phyloP scores from a whole-genome alignment of 768 basidiomycete genomes.

The Auricularia sp. region DNA sequence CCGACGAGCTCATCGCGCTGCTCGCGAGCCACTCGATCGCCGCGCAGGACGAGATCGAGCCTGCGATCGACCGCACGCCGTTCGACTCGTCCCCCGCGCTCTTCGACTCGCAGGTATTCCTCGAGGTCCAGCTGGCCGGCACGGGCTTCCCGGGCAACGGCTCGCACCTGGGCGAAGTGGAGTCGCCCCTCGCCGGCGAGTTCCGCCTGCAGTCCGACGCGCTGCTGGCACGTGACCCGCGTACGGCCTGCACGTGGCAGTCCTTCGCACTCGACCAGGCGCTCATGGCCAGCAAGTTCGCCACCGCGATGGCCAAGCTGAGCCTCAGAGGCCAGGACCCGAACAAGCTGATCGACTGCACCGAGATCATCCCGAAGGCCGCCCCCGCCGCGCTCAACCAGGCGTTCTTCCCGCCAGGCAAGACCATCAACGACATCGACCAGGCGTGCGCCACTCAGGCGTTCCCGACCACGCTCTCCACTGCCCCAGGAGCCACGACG shows the following conservation, averaged over 20 bases:
- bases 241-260: slow-evolving; percentile 43
- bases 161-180: slow-evolving; percentile 30
- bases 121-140: slow-evolving; percentile 21
- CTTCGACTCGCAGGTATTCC: slow-evolving; percentile 16
- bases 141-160: slow-evolving; percentile 25
- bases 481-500: background rate
- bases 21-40: slow-evolving; percentile 20
- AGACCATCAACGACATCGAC: background rate
- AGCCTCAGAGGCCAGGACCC: background rate
- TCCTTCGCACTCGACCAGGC: slow-evolving; percentile 17
- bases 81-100: slow-evolving; percentile 17
- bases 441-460: background rate
- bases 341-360: slow-evolving; percentile 4
- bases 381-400: background rate
- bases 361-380: slow-evolving; percentile 3
- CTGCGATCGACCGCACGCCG: slow-evolving; percentile 16
- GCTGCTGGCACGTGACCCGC: slow-evolving; percentile 27
- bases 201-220: slow-evolving; percentile 38
- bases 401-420: background rate
- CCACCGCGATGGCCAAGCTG: background rate
- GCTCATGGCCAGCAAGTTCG: slow-evolving; percentile 3
- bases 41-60: slow-evolving; percentile 18
- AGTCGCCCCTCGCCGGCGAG: slow-evolving; percentile 31
- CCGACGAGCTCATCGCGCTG: slow-evolving; percentile 16
- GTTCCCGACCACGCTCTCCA: background rate